Percentiles rank a stretch among this genome's conserved stretches.
Conservation (phyloP, 1,284 basidiomycete species). For the Inonotus hispidus region DNA sequence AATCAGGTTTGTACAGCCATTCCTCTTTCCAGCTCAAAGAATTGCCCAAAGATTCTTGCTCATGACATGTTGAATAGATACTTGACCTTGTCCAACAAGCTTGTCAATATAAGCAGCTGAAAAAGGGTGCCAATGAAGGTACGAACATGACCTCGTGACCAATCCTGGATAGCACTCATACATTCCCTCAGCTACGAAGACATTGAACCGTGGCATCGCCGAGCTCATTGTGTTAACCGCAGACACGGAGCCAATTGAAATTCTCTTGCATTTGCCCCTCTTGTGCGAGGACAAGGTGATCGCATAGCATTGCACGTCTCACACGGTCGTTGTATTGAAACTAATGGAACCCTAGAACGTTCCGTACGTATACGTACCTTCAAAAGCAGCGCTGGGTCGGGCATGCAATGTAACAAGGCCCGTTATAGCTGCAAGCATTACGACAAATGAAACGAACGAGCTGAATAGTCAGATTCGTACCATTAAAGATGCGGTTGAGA, state of each 20-base stretch:
- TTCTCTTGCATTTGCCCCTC: slow-evolving; percentile 93
- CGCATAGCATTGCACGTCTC: slow-evolving; percentile 17
- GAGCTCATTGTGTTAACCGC: slow-evolving; percentile 99
- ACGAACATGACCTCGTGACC: too few species aligned
- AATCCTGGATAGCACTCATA: neutral
- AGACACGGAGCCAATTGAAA: slow-evolving; percentile 97
- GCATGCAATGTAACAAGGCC: slow-evolving; percentile 95
- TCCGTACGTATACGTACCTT: slow-evolving; percentile 92
- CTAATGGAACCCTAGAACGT: slow-evolving; percentile 67
- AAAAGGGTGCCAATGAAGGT: slow-evolving; percentile 94
- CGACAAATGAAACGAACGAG: slow-evolving; percentile 94
- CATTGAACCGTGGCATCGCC: slow-evolving; percentile 96
- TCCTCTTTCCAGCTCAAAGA: too few species aligned
- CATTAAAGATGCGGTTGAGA: slow-evolving; percentile 87
- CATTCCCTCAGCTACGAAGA: slow-evolving; percentile 75
- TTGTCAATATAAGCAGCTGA: slow-evolving; percentile 91
- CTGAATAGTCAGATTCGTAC: slow-evolving; percentile 87
- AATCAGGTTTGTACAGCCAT: slow-evolving; percentile 72
- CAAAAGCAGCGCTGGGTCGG: slow-evolving; percentile 91
- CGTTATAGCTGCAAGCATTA: slow-evolving; percentile 93
- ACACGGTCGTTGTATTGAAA: slow-evolving; percentile 9
- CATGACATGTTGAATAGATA: slow-evolving; percentile 47
- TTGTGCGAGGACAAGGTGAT: slow-evolving; percentile 97
- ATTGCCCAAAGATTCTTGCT: neutral
- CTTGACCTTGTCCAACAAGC: slow-evolving; percentile 88